Evolutionary conservation across 1,284 basidiomycete genomes (phyloP).

Genomic region (Boletus holoroseus): DNA sequence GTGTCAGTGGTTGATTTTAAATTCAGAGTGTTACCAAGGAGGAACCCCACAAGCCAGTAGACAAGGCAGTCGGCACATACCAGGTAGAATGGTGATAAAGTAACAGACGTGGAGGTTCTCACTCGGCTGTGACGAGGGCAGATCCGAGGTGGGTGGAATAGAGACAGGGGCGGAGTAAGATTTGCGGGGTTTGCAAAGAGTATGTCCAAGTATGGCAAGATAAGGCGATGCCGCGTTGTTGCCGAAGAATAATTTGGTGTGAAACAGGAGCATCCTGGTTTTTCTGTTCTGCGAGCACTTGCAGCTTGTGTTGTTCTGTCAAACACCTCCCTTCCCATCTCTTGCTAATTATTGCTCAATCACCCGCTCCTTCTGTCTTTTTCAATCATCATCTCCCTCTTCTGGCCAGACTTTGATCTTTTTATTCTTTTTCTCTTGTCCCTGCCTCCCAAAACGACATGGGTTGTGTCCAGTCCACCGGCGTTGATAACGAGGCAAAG

Average conservation of each 20-base stretch:
- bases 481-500: constrained; percentile 73
- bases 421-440: background rate
- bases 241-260: constrained; percentile 16
- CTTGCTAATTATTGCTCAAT: constrained; percentile 26
- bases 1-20: no score
- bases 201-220: constrained; percentile 11
- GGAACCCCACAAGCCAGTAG: no score
- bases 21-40: no score
- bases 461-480: constrained; percentile 72
- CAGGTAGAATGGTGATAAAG: no score
- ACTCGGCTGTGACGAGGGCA: no score
- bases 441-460: constrained; percentile 34
- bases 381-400: constrained; percentile 5
- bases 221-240: constrained; percentile 14
- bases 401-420: constrained; percentile 15
- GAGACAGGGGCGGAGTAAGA: constrained; percentile 1
- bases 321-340: constrained; percentile 13
- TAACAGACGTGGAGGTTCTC: no score
- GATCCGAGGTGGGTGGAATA: background rate
- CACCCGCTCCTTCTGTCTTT: constrained; percentile 24
- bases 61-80: no score
- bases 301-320: constrained; percentile 1
- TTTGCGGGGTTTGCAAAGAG: constrained; percentile 15
- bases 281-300: constrained; percentile 12
- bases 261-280: constrained; percentile 9